Evolutionary conservation across 1,284 basidiomycete species (phyloP).

Genomic region (Neolentinus lepideus): DNA sequence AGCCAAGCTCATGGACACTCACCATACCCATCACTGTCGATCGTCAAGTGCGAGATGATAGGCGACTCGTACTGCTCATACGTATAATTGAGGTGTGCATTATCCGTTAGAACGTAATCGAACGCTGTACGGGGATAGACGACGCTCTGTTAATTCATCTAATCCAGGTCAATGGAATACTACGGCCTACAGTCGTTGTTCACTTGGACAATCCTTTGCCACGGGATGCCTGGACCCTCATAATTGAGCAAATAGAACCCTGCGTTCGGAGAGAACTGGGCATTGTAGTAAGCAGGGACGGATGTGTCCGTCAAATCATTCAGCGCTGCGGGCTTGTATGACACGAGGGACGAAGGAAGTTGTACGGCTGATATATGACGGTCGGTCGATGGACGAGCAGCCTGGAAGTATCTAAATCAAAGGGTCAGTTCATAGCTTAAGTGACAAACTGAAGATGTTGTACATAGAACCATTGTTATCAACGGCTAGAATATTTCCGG

Average conservation of each 20-base stretch:
- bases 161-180: not conserved
- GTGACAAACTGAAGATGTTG: conserved; percentile 22
- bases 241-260: conserved; percentile 84
- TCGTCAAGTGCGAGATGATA: conserved; percentile 60
- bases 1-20: conserved; percentile 11
- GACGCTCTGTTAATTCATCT: not conserved
- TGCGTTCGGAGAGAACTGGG: conserved; percentile 75
- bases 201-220: conserved; percentile 73
- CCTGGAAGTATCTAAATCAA: conserved; percentile 75
- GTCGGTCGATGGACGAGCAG: conserved; percentile 78
- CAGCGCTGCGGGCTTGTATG: conserved; percentile 28
- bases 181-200: conserved; percentile 46
- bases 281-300: conserved; percentile 55
- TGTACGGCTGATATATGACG: conserved; percentile 79
- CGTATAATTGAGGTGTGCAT: conserved; percentile 67
- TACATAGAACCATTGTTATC: conserved; percentile 69
- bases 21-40: conserved; percentile 80
- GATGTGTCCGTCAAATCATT: conserved; percentile 62
- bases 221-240: conserved; percentile 79
- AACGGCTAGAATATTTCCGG: conserved; percentile 64
- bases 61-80: conserved; percentile 69
- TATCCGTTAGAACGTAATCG: conserved; percentile 64
- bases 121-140: conserved; percentile 35
- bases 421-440: not conserved
- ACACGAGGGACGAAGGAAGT: conserved; percentile 39